These are phyloP conservation scores for Ceratocystis albifundus DNA, from an alignment of 2,329 filamentous ascomycete genomes.

Conservation along the genomic window DNA sequence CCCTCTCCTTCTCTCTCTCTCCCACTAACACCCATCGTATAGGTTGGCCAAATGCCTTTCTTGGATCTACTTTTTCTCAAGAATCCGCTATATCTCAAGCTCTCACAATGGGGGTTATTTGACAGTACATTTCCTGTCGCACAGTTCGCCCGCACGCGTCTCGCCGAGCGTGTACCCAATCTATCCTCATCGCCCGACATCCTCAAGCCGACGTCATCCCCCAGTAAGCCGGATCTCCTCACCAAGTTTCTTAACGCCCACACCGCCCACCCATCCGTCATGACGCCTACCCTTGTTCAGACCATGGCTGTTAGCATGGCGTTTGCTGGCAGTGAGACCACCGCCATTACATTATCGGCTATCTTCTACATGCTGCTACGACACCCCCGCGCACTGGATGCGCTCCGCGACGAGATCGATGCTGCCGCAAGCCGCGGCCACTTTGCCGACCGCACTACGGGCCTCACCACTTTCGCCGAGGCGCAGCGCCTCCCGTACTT, in stretches of 20 bases:
- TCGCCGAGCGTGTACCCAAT: constrained; percentile 50
- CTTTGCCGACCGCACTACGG: constrained; percentile 42
- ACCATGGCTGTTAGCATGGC: constrained; percentile 62
- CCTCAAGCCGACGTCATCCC: constrained; percentile 27
- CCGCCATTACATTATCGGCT: constrained; percentile 58
- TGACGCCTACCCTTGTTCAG: constrained; percentile 57
- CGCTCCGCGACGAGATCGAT: constrained; percentile 53
- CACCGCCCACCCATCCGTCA: constrained; percentile 56
- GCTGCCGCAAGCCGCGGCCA: constrained; percentile 41
- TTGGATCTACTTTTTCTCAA: constrained; percentile 60
- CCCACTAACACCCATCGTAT: background rate
- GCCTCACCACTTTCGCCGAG: constrained; percentile 58
- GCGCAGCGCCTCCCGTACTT: constrained; percentile 61
- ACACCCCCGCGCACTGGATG: constrained; percentile 43
- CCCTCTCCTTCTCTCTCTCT: background rate
- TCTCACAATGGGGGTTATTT: constrained; percentile 54
- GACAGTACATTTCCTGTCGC: constrained; percentile 62
- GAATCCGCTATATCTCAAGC: constrained; percentile 59
- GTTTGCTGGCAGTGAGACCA: constrained; percentile 68
- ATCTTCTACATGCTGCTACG: constrained; percentile 66
- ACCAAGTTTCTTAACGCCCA: constrained; percentile 62
- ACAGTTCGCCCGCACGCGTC: constrained; percentile 56
- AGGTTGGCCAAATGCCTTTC: constrained; percentile 64
- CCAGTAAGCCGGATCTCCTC: constrained; percentile 47
- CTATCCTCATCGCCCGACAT: constrained; percentile 24